These are phyloP conservation scores for Bacterosira constricta DNA, from an alignment of 108 stramenopile species.

Conservation along the genomic window DNA sequence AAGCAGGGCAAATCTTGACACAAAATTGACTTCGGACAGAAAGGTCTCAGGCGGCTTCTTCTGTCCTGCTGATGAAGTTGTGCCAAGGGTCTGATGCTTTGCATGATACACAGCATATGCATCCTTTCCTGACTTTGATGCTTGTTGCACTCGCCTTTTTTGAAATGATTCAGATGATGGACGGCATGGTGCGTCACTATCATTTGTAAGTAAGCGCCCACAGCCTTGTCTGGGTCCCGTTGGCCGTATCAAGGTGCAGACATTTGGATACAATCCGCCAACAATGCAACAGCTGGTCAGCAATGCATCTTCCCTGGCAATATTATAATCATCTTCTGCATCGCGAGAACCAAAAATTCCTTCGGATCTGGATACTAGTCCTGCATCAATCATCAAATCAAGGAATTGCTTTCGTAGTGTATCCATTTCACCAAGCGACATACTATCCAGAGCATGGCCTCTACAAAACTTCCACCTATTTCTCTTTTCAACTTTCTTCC, in stretches of 20 bases:
- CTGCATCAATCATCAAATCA: conserved; percentile 56
- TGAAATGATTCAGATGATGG: conserved; percentile 61
- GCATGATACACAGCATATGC: conserved; percentile 70
- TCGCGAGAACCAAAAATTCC: not conserved
- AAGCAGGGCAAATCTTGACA: conserved; percentile 65
- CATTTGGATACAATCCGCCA: conserved; percentile 73
- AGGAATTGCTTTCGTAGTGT: conserved; percentile 55
- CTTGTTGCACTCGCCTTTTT: conserved; percentile 46
- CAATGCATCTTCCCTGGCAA: conserved; percentile 53
- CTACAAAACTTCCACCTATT: conserved; percentile 41
- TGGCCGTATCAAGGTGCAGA: conserved; percentile 62
- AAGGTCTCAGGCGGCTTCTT: conserved; percentile 42
- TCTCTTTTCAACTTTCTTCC: conserved; percentile 27
- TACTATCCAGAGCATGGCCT: conserved; percentile 45
- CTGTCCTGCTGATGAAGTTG: not conserved
- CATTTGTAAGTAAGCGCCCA: conserved; percentile 58
- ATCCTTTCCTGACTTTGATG: conserved; percentile 54
- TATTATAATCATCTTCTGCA: conserved; percentile 31
- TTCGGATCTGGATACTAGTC: conserved; percentile 30
- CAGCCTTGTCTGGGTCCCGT: conserved; percentile 35
- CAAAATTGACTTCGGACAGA: conserved; percentile 70
- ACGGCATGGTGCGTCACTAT: conserved; percentile 44
- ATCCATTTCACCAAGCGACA: conserved; percentile 50
- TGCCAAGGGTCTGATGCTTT: conserved; percentile 53
- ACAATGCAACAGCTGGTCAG: conserved; percentile 65